Percentiles rank a stretch among this genome's conserved stretches.
Conservation (phyloP, 345 rosid genomes). For the Euphorbia tirucalli region DNA sequence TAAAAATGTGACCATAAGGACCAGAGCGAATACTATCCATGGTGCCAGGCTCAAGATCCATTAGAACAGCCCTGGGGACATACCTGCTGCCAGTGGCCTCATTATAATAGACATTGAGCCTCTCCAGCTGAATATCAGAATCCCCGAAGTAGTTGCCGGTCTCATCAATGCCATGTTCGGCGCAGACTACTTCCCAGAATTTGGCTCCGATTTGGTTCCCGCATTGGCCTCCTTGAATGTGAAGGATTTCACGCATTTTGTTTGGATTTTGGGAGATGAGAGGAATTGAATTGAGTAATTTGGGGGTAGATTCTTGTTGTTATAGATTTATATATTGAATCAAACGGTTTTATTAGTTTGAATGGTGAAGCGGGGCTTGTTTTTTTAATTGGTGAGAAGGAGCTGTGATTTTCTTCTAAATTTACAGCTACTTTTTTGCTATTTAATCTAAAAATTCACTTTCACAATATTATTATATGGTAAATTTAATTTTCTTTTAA, state of each 20-base stretch:
- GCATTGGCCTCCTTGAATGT: constrained; percentile 41
- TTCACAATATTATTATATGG: too few relatives aligned
- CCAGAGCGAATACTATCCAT: constrained; percentile 41
- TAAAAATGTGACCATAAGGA: constrained; percentile 36
- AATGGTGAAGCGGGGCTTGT: constrained; percentile 1
- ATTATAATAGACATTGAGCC: constrained; percentile 45
- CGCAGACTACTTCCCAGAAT: constrained; percentile 40
- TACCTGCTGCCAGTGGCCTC: constrained; percentile 40
- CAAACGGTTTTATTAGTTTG: background rate
- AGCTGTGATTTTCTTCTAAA: background rate
- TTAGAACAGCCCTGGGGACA: constrained; percentile 40
- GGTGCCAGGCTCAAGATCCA: constrained; percentile 46
- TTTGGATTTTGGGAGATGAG: background rate
- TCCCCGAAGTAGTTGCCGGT: constrained; percentile 28
- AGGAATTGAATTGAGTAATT: background rate
- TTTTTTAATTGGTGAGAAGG: background rate
- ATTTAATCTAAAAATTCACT: too few relatives aligned
- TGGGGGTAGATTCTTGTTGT: too few relatives aligned
- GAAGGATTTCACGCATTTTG: constrained; percentile 41
- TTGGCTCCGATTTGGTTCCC: constrained; percentile 41
- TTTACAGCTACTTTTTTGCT: too few relatives aligned
- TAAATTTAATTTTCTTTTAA: too few relatives aligned
- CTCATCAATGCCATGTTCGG: constrained; percentile 37
- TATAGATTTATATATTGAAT: background rate
- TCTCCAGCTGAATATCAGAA: constrained; percentile 27